These are phyloP conservation scores for Galium porrigens DNA, from an alignment of 305 asterid genomes.

Conservation along the genomic window DNA sequence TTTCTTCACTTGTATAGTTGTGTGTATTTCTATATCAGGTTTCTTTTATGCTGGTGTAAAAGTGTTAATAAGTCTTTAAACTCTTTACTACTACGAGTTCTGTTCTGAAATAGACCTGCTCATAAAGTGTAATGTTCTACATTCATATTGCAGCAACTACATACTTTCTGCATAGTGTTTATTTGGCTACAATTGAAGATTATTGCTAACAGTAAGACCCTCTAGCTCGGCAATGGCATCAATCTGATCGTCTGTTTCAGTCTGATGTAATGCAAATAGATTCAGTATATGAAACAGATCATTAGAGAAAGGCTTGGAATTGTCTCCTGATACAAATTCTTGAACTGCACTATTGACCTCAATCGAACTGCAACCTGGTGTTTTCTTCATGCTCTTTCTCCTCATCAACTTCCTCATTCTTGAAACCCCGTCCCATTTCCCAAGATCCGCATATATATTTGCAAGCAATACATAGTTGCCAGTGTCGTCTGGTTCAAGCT, in stretches of 20 bases:
- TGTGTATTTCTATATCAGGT: not conserved
- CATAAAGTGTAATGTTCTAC: not conserved
- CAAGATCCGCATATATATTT: conserved; percentile 57
- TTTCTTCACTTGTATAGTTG: not conserved
- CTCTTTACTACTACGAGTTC: not conserved
- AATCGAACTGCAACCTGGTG: conserved; percentile 57
- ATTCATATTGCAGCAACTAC: not conserved
- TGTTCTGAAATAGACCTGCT: not conserved
- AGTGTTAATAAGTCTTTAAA: not conserved
- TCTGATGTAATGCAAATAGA: conserved; percentile 40
- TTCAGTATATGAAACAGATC: conserved; percentile 33
- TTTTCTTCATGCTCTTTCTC: conserved; percentile 54
- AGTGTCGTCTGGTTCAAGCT: conserved; percentile 57
- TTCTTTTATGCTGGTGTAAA: not conserved
- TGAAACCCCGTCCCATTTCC: conserved; percentile 70
- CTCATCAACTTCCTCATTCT: conserved; percentile 50
- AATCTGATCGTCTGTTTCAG: conserved; percentile 16
- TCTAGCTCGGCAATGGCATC: conserved; percentile 16
- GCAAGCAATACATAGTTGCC: conserved; percentile 64
- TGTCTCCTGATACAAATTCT: conserved; percentile 56
- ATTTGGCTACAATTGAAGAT: not conserved
- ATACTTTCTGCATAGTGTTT: not conserved
- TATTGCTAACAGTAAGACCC: not conserved
- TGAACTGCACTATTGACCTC: conserved; percentile 48
- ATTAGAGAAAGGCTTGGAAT: conserved; percentile 34